Evolutionary conservation across 768 basidiomycete species (phyloP).

Genomic region (Leccinum variicolor): DNA sequence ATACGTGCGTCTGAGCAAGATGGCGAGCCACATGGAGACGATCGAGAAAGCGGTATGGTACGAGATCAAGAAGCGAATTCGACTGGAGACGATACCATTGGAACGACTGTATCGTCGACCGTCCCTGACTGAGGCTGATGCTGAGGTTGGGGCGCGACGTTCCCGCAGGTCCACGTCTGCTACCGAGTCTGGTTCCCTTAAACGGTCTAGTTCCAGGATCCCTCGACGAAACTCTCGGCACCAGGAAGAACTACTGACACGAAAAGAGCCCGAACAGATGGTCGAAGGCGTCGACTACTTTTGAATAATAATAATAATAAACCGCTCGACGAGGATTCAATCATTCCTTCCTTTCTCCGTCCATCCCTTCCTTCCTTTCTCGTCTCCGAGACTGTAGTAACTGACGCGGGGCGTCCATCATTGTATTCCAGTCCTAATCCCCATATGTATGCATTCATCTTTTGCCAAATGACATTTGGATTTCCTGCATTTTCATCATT

Average conservation of each 20-base stretch:
- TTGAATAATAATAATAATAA: conserved; percentile 6
- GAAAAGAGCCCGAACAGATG: conserved; percentile 8
- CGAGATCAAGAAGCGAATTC: conserved; percentile 36
- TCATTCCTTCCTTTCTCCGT: background rate
- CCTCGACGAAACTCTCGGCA: conserved; percentile 1
- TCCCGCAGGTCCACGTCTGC: conserved; percentile 3
- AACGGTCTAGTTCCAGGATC: conserved; percentile 4
- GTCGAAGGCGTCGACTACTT: conserved; percentile 35
- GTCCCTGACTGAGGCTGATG: background rate
- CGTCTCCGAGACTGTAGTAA: background rate
- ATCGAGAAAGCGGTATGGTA: conserved; percentile 34
- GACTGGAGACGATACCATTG: conserved; percentile 20
- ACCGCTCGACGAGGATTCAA: conserved; percentile 15
- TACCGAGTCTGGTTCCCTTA: background rate
- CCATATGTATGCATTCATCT: conserved; percentile 4
- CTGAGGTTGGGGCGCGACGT: background rate
- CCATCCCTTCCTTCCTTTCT: background rate
- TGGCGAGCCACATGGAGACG: conserved; percentile 37
- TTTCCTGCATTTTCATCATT: background rate
- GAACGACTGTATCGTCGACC: conserved; percentile 18
- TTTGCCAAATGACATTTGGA: background rate
- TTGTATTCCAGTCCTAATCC: background rate
- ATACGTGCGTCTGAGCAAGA: conserved; percentile 31
- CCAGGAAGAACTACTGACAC: background rate
- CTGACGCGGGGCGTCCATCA: background rate